Evolutionary conservation across 169 alveolate genomes (phyloP), one percentile per base, ranked within the genome.

Genomic region (Toxoplasma gondii): DNA sequence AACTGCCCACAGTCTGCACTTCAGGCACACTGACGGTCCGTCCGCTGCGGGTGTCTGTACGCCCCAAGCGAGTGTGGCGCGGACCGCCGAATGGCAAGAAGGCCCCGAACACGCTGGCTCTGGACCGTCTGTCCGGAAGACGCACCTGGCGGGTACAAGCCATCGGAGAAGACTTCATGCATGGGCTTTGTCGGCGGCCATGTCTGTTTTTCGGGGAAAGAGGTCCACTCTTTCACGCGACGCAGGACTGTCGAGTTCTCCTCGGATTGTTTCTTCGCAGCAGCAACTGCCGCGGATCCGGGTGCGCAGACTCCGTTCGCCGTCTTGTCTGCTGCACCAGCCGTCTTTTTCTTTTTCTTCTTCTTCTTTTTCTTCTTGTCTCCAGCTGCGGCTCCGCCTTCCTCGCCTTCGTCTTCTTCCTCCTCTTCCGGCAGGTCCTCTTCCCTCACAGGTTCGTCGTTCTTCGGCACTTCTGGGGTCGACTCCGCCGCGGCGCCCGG

Each of bases 121-220:
- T 49, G 58, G 12, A 49, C 58, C 12, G 58, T 49, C n/a, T 49
- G 58, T 49, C 12, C 58, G 22, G 12, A 49, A 49, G 58, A 49
- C 58, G 58, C 58, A 43, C 97, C 97, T 41, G 64, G 88, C 44
- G 97, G 98, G 93, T 94, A 96, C 44, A 88, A 87, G 67, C 92
- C 91, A 1, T 84, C 64, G 82, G 82, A 93, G 91, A 82, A 97
- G 49, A 97, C 93, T 82, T 95, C 82, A 41, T 96, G 96, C 31
- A 97, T 94, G n/a, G 98, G 97, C 36, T 96, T 88, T n/a, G 97
- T 96, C 44, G 98, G 97, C 12, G 98, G 98, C 67, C 38, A 92
- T 19, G 98, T 97, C 88, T 97, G 98, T 58, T 92, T 81, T 27
- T 96, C 95, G 36, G 92, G 93, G 86, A 94, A 97, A 34, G 91